Evolutionary conservation across 306 rosid species (phyloP).

Genomic region (Argentina anserina): DNA sequence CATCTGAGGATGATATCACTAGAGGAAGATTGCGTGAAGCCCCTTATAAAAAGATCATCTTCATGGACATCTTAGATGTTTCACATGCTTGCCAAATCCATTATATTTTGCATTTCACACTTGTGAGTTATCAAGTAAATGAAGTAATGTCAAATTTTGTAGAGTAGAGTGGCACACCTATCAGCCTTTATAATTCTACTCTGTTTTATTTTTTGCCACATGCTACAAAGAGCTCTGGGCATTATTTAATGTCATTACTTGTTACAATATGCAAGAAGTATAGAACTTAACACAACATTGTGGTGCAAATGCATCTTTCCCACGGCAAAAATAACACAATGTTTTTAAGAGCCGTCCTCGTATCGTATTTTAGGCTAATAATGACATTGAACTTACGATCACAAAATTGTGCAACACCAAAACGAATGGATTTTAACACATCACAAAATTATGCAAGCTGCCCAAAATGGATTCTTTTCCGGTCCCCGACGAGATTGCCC

Average conservation of each 20-base stretch:
- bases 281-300: too few species aligned
- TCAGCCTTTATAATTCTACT: neutral
- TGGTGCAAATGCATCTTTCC: too few species aligned
- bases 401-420: too few species aligned
- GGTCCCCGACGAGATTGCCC: constrained; percentile 57
- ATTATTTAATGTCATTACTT: too few species aligned
- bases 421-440: too few species aligned
- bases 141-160: neutral
- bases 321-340: too few species aligned
- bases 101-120: neutral
- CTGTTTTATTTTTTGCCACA: too few species aligned
- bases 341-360: too few species aligned
- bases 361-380: too few species aligned
- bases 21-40: constrained; percentile 31
- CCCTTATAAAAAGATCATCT: constrained; percentile 27
- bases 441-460: neutral
- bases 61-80: constrained; percentile 27
- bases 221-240: too few species aligned
- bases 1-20: constrained; percentile 37
- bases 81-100: neutral
- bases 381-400: too few species aligned
- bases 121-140: neutral
- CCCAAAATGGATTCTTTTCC: constrained; percentile 12
- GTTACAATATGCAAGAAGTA: too few species aligned
- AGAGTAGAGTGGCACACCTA: neutral